A percentile compares a stretch with the other conserved stretches of the same genome.
These are phyloP conservation scores for Lasiodiplodia sp. DNA, from an alignment of 2,329 filamentous ascomycete species.

Conservation along the genomic window DNA sequence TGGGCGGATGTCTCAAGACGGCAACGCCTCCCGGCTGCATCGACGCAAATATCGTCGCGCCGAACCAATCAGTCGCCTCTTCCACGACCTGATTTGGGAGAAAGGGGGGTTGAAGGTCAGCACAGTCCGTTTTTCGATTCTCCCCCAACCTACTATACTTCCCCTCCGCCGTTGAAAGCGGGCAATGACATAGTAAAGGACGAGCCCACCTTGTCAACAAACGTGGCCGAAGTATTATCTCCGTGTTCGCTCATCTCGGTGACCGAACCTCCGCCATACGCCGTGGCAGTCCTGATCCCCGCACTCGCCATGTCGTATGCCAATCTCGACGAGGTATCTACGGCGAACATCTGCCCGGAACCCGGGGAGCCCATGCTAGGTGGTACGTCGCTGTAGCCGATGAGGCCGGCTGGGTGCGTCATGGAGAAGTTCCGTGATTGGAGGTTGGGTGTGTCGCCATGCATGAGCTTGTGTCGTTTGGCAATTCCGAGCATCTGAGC, in stretches of 20 bases:
- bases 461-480: constrained; percentile 12
- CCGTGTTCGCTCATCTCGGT: neutral
- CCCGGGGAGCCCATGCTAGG: neutral
- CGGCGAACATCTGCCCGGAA: neutral
- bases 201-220: neutral
- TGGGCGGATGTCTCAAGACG: neutral
- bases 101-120: neutral
- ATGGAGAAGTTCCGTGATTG: constrained; percentile 13
- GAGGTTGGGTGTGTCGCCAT: constrained; percentile 14
- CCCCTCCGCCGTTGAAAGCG: neutral
- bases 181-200: neutral
- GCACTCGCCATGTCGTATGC: neutral
- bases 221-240: too few relatives aligned
- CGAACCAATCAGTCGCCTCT: neutral
- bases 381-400: neutral
- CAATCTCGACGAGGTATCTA: neutral
- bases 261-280: neutral
- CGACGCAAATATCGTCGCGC: neutral
- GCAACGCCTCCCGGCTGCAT: neutral
- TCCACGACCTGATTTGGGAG: neutral
- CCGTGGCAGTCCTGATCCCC: neutral
- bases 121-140: neutral
- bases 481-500: constrained; percentile 33
- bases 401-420: neutral
- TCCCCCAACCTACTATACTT: neutral